Conservation (phyloP, 2,329 filamentous ascomycete species). For the Fonsecaea nubica region DNA sequence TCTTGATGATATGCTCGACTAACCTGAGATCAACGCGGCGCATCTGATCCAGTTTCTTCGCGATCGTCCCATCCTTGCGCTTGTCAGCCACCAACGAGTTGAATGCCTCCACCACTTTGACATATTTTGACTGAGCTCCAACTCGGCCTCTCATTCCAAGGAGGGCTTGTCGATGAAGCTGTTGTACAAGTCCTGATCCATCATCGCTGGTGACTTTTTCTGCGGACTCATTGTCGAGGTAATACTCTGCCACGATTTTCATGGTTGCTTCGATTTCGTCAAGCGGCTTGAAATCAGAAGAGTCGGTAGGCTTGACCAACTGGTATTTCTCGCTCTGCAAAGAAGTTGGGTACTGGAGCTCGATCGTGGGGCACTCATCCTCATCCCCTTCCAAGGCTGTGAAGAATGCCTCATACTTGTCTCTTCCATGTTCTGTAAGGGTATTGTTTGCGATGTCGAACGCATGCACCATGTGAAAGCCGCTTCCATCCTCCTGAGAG, state of each 20-base stretch:
- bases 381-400: slow-evolving; percentile 58
- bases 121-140: slow-evolving; percentile 68
- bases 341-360: slow-evolving; percentile 83
- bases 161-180: slow-evolving; percentile 75
- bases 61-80: slow-evolving; percentile 73
- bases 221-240: slow-evolving; percentile 74
- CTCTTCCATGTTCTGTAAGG: slow-evolving; percentile 47
- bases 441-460: slow-evolving; percentile 53
- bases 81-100: slow-evolving; percentile 73
- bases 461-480: slow-evolving; percentile 57
- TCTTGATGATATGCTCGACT: slow-evolving; percentile 77
- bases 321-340: slow-evolving; percentile 74
- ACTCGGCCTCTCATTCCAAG: slow-evolving; percentile 59
- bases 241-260: slow-evolving; percentile 73
- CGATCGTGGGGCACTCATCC: slow-evolving; percentile 57
- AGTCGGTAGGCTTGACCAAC: slow-evolving; percentile 78
- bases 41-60: slow-evolving; percentile 71
- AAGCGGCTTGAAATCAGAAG: slow-evolving; percentile 67
- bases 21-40: slow-evolving; percentile 74
- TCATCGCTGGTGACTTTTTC: slow-evolving; percentile 73
- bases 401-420: slow-evolving; percentile 42
- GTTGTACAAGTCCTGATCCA: slow-evolving; percentile 70
- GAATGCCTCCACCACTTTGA: slow-evolving; percentile 74
- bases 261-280: slow-evolving; percentile 75
- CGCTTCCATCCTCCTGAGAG: slow-evolving; percentile 47